Conservation (phyloP, 495 filamentous ascomycete genomes). For the Stereocaulon alpinum region DNA sequence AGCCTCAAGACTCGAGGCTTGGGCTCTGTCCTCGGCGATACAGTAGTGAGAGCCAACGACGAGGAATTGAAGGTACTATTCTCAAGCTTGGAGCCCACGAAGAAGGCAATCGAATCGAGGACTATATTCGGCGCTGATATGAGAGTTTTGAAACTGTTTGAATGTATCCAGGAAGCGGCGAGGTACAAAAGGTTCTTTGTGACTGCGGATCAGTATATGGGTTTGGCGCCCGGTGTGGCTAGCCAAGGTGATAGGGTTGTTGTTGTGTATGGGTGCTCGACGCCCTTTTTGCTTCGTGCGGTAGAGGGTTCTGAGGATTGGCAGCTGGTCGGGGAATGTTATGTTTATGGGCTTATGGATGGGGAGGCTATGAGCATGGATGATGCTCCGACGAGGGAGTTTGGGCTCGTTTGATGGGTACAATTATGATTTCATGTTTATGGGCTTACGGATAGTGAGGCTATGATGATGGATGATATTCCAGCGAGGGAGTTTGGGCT, state of each 20-base stretch:
- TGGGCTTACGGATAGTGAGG: too few species aligned
- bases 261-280: neutral
- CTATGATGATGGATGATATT: too few species aligned
- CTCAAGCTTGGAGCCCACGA: too few species aligned
- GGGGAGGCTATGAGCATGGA: neutral
- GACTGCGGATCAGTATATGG: neutral
- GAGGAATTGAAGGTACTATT: too few species aligned
- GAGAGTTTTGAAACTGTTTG: neutral
- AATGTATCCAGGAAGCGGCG: neutral
- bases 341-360: constrained; percentile 4
- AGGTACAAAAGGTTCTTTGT: neutral
- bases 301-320: neutral
- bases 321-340: neutral
- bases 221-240: neutral
- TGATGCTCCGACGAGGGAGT: too few species aligned
- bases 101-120: neutral
- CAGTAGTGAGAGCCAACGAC: too few species aligned
- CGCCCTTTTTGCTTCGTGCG: neutral
- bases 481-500: too few species aligned
- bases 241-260: neutral
- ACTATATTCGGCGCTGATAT: neutral
- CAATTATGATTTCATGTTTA: too few species aligned
- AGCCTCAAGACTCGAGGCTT: too few species aligned
- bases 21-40: too few species aligned
- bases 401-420: too few species aligned